phyloP scores from a whole-genome alignment of 345 rosid genomes.

The Corchorus capsularis region DNA sequence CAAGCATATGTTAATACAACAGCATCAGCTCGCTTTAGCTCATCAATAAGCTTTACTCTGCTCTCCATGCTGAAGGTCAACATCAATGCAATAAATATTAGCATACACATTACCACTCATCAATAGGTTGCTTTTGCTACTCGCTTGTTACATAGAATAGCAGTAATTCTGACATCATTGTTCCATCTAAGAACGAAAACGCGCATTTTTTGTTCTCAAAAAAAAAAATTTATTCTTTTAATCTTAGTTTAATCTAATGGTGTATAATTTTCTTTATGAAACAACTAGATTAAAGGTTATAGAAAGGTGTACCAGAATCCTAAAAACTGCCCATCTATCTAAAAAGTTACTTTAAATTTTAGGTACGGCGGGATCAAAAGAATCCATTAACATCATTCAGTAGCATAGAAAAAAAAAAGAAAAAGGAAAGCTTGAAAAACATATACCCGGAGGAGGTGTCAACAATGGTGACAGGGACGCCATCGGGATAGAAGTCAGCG shows the following conservation, averaged over 20 bases:
- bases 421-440: not conserved
- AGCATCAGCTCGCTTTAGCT: slow-evolving; percentile 74
- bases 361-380: not conserved
- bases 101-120: not conserved
- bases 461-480: slow-evolving; percentile 72
- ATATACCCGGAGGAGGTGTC: slow-evolving; percentile 75
- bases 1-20: slow-evolving; percentile 77
- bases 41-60: slow-evolving; percentile 72
- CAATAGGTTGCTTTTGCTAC: not conserved
- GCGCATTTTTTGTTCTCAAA: not conserved
- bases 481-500: slow-evolving; percentile 68
- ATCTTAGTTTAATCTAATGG: not conserved
- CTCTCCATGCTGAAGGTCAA: slow-evolving; percentile 55
- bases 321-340: not conserved
- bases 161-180: not conserved
- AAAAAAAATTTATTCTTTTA: not conserved
- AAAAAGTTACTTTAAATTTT: not conserved
- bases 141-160: not conserved
- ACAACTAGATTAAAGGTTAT: not conserved
- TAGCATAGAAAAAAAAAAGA: not conserved
- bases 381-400: not conserved
- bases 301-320: not conserved
- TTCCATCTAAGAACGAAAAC: not conserved
- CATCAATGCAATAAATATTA: slow-evolving; percentile 16
- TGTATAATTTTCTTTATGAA: too few relatives aligned